phyloP scores from a whole-genome alignment of 2,329 filamentous ascomycete genomes.

The Emmonsiellopsis sp. region DNA sequence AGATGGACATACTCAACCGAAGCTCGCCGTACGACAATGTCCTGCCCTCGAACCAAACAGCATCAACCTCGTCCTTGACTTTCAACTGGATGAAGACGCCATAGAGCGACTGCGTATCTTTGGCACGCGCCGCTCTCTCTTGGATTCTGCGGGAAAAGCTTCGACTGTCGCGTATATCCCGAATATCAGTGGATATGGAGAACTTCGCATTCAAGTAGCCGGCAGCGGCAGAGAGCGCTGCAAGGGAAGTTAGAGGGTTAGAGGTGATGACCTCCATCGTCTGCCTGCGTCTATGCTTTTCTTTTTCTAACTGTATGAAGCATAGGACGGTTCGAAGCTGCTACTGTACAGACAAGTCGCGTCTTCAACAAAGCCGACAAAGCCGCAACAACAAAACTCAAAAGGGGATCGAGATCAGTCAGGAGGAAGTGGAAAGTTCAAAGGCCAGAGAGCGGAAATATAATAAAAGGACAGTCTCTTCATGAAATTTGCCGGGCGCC shows the following conservation, averaged over 20 bases:
- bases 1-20: slow-evolving; percentile 29
- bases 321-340: not conserved
- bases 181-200: slow-evolving; percentile 32
- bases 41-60: slow-evolving; percentile 42
- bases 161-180: slow-evolving; percentile 25
- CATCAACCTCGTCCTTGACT: slow-evolving; percentile 29
- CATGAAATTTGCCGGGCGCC: too few relatives aligned
- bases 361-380: too few relatives aligned
- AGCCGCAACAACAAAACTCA: too few relatives aligned
- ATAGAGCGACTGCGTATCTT: slow-evolving; percentile 34
- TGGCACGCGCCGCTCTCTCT: slow-evolving; percentile 28
- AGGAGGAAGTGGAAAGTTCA: not conserved
- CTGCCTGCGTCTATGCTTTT: not conserved
- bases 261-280: not conserved
- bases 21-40: slow-evolving; percentile 40
- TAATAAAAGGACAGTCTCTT: too few relatives aligned
- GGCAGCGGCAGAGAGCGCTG: slow-evolving; percentile 7
- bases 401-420: too few relatives aligned
- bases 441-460: not conserved
- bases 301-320: not conserved
- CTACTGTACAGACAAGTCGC: too few relatives aligned
- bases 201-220: slow-evolving; percentile 36
- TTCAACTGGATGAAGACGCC: slow-evolving; percentile 34
- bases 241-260: not conserved
- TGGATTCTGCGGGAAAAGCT: slow-evolving; percentile 25